phyloP scores from a whole-genome alignment of 2,329 filamentous ascomycete species.

The Coniochaeta hoffmannii region DNA sequence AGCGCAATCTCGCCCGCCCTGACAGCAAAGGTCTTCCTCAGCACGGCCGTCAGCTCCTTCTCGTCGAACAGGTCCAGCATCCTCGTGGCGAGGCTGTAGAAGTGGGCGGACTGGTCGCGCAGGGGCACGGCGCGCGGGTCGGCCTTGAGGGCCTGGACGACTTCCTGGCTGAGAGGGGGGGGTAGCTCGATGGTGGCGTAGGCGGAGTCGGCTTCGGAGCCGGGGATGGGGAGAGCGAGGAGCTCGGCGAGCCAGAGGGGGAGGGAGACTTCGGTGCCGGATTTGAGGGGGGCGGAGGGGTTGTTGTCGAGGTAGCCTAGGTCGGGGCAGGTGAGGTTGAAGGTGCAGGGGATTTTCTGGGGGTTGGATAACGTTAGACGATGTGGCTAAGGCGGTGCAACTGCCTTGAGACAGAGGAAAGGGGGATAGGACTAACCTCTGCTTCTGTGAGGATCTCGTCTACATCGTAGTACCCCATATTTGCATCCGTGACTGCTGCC shows the following conservation, averaged over 20 bases:
- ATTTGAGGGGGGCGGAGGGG: constrained; percentile 61
- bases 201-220: constrained; percentile 34
- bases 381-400: constrained; percentile 7
- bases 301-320: constrained; percentile 88
- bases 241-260: constrained; percentile 95
- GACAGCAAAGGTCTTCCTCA: constrained; percentile 72
- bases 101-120: constrained; percentile 75
- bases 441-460: constrained; percentile 80
- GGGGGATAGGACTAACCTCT: constrained; percentile 46
- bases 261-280: constrained; percentile 71
- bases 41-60: constrained; percentile 62
- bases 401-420: neutral
- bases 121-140: constrained; percentile 81
- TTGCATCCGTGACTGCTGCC: neutral
- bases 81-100: constrained; percentile 77
- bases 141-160: constrained; percentile 84
- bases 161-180: constrained; percentile 64
- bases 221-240: constrained; percentile 57
- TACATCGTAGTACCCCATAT: constrained; percentile 76
- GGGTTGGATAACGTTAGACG: constrained; percentile 1
- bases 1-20: constrained; percentile 78
- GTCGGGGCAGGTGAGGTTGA: constrained; percentile 80
- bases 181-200: constrained; percentile 80
- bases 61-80: constrained; percentile 91
- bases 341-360: constrained; percentile 92